Conservation (phyloP, 805 yeast genomes). For the Millerozyma miso region DNA sequence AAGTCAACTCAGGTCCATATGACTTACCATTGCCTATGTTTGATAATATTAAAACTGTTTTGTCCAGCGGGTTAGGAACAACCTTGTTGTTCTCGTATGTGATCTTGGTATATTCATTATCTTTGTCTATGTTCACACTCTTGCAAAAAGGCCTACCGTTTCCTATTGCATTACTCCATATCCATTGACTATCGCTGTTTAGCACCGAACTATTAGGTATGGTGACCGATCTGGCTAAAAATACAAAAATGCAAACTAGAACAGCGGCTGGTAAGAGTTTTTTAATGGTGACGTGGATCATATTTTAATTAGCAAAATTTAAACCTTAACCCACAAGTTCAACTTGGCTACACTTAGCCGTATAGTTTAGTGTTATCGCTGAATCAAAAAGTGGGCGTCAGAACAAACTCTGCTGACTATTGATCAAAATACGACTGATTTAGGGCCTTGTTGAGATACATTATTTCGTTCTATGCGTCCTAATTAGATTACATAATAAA, state of each 20-base stretch:
- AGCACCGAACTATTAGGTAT: background rate
- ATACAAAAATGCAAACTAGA: background rate
- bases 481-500: no score
- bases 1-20: conserved; percentile 32
- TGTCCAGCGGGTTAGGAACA: background rate
- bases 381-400: no score
- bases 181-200: background rate
- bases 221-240: background rate
- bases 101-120: conserved; percentile 6
- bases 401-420: no score
- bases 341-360: no score
- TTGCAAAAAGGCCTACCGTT: background rate
- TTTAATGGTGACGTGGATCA: background rate
- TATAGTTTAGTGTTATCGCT: no score
- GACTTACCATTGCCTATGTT: conserved; percentile 26
- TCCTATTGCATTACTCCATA: background rate
- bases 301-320: background rate
- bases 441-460: no score
- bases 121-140: conserved; percentile 2
- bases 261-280: background rate
- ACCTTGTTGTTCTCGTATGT: conserved; percentile 3
- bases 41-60: conserved; percentile 14
- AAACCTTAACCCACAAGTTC: no score
- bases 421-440: no score
- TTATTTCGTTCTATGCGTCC: no score